phyloP scores from a whole-genome alignment of 1,284 basidiomycete species.

The Leccinum griseonigrum region DNA sequence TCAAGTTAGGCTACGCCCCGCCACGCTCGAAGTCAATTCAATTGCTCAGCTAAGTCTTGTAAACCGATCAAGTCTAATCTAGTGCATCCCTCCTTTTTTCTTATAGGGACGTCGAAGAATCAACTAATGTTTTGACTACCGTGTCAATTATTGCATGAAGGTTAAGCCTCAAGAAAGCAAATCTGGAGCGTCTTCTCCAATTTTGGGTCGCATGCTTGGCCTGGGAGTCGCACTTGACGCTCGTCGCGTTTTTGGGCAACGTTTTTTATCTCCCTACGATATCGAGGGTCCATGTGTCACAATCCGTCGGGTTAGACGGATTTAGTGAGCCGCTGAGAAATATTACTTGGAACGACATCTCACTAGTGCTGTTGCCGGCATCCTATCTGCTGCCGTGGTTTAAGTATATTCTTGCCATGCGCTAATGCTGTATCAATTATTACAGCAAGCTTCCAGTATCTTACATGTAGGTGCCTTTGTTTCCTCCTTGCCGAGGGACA shows the following conservation, averaged over 20 bases:
- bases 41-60: neutral
- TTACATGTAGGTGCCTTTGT: neutral
- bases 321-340: slow-evolving; percentile 3
- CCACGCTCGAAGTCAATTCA: neutral
- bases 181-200: neutral
- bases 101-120: neutral
- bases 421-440: neutral
- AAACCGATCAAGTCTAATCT: slow-evolving; percentile 9
- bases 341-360: neutral
- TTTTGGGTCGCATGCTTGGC: neutral
- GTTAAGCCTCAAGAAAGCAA: neutral
- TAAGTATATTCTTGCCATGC: neutral
- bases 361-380: slow-evolving; percentile 10
- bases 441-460: neutral
- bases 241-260: neutral
- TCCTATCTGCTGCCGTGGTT: slow-evolving; percentile 8
- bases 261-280: neutral
- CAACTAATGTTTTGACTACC: neutral
- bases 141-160: slow-evolving; percentile 1
- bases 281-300: slow-evolving; percentile 2
- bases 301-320: neutral
- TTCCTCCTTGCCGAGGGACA: slow-evolving; percentile 5
- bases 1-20: neutral
- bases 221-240: neutral
- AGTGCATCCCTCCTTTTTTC: neutral